A percentile compares a stretch with the other conserved stretches of the same genome.
Conservation (phyloP, 73 alveolate species). For the Blepharisma stoltei region DNA sequence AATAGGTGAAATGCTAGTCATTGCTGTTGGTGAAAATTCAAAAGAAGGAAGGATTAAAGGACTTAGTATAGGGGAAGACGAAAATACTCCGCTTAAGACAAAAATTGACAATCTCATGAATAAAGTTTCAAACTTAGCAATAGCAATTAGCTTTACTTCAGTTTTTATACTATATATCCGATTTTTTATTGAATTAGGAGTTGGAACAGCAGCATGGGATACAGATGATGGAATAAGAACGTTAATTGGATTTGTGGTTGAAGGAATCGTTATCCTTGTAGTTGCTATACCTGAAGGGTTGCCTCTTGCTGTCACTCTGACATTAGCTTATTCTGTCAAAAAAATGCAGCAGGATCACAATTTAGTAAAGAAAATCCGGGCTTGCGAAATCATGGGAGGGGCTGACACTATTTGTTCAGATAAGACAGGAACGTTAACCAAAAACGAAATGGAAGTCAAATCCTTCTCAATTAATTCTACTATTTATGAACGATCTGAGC, state of each 20-base stretch:
- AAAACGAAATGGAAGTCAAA: constrained; percentile 58
- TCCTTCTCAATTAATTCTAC: neutral
- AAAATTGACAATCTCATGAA: neutral
- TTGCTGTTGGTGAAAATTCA: constrained; percentile 59
- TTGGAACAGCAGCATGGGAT: constrained; percentile 46
- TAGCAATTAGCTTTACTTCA: neutral
- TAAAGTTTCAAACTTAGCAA: neutral
- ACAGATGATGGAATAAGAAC: constrained; percentile 40
- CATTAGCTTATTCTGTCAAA: constrained; percentile 76
- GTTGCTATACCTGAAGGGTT: constrained; percentile 95
- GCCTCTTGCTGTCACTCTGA: constrained; percentile 83
- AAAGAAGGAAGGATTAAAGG: constrained; percentile 59
- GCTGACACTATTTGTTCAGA: constrained; percentile 87
- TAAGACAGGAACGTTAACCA: constrained; percentile 88
- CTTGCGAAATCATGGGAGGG: constrained; percentile 94
- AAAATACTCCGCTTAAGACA: neutral
- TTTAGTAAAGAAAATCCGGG: constrained; percentile 78
- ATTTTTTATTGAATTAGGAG: constrained; percentile 13
- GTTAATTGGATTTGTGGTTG: constrained; percentile 65
- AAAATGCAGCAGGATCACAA: constrained; percentile 76
- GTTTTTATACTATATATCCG: neutral
- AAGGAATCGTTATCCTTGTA: constrained; percentile 65
- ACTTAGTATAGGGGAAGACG: constrained; percentile 32
- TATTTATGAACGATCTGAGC: neutral
- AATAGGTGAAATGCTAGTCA: constrained; percentile 56